Percentiles rank a stretch among this genome's conserved stretches.
Evolutionary conservation across 2,329 filamentous ascomycete species (phyloP).

Genomic region (Sporothrix luriei): DNA sequence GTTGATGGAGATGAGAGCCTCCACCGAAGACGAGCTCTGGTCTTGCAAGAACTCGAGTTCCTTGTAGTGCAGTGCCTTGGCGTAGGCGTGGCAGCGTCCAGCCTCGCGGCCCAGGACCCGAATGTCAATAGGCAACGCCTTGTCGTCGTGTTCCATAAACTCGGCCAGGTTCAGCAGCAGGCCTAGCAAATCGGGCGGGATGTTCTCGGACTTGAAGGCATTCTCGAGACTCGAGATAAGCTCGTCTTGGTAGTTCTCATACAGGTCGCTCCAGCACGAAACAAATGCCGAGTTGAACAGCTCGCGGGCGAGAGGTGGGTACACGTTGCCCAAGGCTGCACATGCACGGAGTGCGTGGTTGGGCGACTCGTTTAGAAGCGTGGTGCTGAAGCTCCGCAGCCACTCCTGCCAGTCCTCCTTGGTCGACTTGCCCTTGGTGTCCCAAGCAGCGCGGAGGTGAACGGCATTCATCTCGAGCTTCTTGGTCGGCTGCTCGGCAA

Average conservation of each 20-base stretch:
- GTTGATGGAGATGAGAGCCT: slow-evolving; percentile 98
- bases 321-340: slow-evolving; percentile 85
- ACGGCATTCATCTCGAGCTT: slow-evolving; percentile 97
- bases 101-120: slow-evolving; percentile 91
- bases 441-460: slow-evolving; percentile 95
- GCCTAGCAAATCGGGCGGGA: slow-evolving; percentile 92
- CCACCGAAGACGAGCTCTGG: slow-evolving; percentile 91
- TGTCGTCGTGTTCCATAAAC: slow-evolving; percentile 99
- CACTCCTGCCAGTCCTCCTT: slow-evolving; percentile 99
- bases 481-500: slow-evolving; percentile 78
- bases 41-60: slow-evolving; percentile 98
- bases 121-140: slow-evolving; percentile 96
- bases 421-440: slow-evolving; percentile 93
- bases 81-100: slow-evolving; percentile 94
- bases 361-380: slow-evolving; percentile 89
- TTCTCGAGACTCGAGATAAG: slow-evolving; percentile 94
- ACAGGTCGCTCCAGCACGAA: slow-evolving; percentile 97
- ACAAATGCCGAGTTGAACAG: slow-evolving; percentile 99
- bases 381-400: slow-evolving; percentile 95
- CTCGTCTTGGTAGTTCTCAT: slow-evolving; percentile 95
- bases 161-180: slow-evolving; percentile 94
- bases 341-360: slow-evolving; percentile 94
- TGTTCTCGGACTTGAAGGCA: slow-evolving; percentile 91
- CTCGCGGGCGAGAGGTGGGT: slow-evolving; percentile 86
- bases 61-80: slow-evolving; percentile 98